These are phyloP conservation scores for Emericellopsis terricola DNA, from an alignment of 495 filamentous ascomycete genomes.

Conservation along the genomic window DNA sequence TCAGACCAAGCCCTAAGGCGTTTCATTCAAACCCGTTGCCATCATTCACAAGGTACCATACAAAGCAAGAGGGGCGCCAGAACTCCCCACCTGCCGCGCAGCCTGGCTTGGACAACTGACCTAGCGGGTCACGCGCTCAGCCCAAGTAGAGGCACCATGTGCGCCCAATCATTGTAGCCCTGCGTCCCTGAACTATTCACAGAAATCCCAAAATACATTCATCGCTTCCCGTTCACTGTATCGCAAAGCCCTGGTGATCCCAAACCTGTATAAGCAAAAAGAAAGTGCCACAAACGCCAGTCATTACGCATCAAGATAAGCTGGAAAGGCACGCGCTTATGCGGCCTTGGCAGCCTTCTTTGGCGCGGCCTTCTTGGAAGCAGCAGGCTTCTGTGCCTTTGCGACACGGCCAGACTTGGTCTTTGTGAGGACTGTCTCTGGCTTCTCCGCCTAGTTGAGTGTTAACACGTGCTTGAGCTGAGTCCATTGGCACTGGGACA, in stretches of 20 bases:
- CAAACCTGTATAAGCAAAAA: no score
- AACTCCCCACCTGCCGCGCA: neutral
- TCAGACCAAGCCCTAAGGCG: no score
- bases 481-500: neutral
- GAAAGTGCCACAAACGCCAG: neutral
- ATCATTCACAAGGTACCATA: conserved; percentile 1
- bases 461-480: conserved; percentile 5
- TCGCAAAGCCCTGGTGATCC: no score
- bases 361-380: conserved; percentile 38
- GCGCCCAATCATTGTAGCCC: no score
- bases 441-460: conserved; percentile 28
- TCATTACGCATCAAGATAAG: no score
- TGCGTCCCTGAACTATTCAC: no score
- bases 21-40: conserved; percentile 2
- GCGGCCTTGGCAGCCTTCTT: conserved; percentile 35
- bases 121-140: no score
- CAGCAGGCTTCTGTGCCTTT: conserved; percentile 31
- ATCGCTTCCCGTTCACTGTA: neutral
- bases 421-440: conserved; percentile 49
- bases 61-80: neutral
- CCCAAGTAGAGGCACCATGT: no score
- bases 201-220: no score
- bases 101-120: no score
- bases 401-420: conserved; percentile 85
- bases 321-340: no score